A percentile compares a stretch with the other conserved stretches of the same genome.
These are phyloP conservation scores for Talaromyces piceae DNA, from an alignment of 2,329 filamentous ascomycete species.

Conservation along the genomic window DNA sequence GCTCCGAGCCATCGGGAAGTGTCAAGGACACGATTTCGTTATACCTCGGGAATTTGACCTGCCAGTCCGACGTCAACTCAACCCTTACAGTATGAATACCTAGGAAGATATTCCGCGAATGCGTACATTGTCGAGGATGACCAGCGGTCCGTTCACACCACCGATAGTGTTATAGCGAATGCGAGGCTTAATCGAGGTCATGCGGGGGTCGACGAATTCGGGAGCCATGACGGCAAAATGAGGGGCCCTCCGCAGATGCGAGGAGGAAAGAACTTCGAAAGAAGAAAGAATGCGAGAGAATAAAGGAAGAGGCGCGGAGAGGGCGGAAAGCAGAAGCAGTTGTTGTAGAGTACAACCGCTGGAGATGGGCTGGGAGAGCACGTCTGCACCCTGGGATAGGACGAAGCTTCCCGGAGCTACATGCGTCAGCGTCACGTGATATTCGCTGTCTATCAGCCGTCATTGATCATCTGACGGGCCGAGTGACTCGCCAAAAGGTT, in stretches of 20 bases:
- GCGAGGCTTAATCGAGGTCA: conserved; percentile 55
- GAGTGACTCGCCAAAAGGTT: neutral
- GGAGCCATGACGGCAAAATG: conserved; percentile 30
- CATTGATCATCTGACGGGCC: neutral
- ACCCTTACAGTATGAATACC: neutral
- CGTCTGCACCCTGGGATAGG: neutral
- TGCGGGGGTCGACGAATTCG: conserved; percentile 38
- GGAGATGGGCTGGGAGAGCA: neutral
- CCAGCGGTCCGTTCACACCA: conserved; percentile 94
- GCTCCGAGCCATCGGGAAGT: conserved; percentile 86
- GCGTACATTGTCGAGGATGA: conserved; percentile 91
- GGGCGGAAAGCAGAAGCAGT: neutral
- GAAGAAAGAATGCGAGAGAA: neutral
- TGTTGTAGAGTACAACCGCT: neutral
- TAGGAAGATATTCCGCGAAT: conserved; percentile 1
- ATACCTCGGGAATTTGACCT: conserved; percentile 93
- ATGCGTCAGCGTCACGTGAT: conserved; percentile 1
- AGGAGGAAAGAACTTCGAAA: conserved; percentile 2
- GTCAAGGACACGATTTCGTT: conserved; percentile 98
- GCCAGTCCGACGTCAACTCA: conserved; percentile 7
- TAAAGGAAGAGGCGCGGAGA: neutral
- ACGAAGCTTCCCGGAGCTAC: conserved; percentile 1
- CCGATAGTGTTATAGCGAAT: conserved; percentile 97
- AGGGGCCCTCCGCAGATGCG: neutral
- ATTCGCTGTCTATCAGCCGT: too few relatives aligned